phyloP scores from a whole-genome alignment of 2,329 filamentous ascomycete genomes.

The Colletotrichum filicis region DNA sequence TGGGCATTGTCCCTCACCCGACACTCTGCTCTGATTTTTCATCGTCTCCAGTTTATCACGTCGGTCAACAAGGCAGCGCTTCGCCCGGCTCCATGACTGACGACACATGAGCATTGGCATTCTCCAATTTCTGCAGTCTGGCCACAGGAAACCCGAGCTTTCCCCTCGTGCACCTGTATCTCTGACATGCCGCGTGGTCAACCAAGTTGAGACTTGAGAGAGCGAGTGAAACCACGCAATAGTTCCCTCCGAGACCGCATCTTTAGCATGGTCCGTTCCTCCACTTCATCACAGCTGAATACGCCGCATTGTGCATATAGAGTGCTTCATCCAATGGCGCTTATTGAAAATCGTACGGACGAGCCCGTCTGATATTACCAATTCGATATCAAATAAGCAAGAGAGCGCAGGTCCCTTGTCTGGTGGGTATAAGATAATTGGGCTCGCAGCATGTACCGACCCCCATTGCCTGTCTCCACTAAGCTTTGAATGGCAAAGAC shows the following conservation, averaged over 20 bases:
- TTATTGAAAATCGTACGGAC: slow-evolving; percentile 4
- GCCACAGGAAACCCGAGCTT: slow-evolving; percentile 13
- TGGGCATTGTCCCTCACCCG: neutral
- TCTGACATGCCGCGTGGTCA: neutral
- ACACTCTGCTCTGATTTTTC: slow-evolving; percentile 32
- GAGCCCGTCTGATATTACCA: neutral
- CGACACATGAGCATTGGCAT: slow-evolving; percentile 23
- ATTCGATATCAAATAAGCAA: slow-evolving; percentile 14
- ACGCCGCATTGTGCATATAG: neutral
- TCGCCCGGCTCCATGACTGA: slow-evolving; percentile 25
- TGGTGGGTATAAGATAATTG: slow-evolving; percentile 26
- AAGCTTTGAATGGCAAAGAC: slow-evolving; percentile 36
- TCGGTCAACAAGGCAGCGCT: slow-evolving; percentile 22
- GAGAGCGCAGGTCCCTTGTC: neutral
- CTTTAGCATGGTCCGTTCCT: slow-evolving; percentile 7
- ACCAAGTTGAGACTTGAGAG: neutral
- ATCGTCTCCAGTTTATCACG: slow-evolving; percentile 27
- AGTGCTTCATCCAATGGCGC: slow-evolving; percentile 12
- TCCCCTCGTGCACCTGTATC: neutral
- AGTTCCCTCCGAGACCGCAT: slow-evolving; percentile 12
- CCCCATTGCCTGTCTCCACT: slow-evolving; percentile 26
- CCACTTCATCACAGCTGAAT: neutral
- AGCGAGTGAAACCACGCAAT: slow-evolving; percentile 9
- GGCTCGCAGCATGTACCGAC: slow-evolving; percentile 19
- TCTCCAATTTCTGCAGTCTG: slow-evolving; percentile 12